Evolutionary conservation across 1,284 basidiomycete species (phyloP), one percentile per base, ranked within the genome.

Genomic region (Cryptococcus floricola): DNA sequence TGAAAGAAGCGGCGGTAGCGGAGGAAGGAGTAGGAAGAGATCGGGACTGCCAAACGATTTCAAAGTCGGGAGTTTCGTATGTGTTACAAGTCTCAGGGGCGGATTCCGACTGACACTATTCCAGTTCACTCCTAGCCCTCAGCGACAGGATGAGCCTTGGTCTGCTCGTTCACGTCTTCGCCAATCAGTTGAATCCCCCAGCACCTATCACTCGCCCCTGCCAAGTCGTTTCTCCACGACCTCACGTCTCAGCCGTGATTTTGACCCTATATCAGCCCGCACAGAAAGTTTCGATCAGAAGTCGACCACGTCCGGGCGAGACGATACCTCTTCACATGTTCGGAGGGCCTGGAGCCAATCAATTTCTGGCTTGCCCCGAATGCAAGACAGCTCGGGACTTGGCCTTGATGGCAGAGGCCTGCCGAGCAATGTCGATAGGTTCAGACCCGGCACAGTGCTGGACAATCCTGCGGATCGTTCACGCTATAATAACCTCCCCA

Each of bases 21-120:
- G 48, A 9, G 51, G 49, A 13, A 60, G 63, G 4, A 67, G 62
- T 28, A 58, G 61, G 46, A 58, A 53, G 18, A 52, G 71, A 44
- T 68, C 68, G 39, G 59, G 62, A 5, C 54, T 75, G 6, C 73
- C 73, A 0, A 37, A 60, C 7, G 69, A 73, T 25, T 75, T 73
- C 47, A 58, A 68, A 23, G 57, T 61, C 43, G 66, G 59, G 14
- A 53, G 65, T 16, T 51, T 69, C 39, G 71, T 74, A 49, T 56
- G 70, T 61, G 37, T 10, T 16, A 37, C 39, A 47, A 42, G 25
- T 28, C 16, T 25, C 18, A 27, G 28, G n/a, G 16, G 2, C 37
- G 34, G 34, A 39, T 37, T 25, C 38, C 39, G 25, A 19, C 19
- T 46, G 45, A 27, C 45, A 27, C 25, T 27, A 27, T 27, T 14